Evolutionary conservation across 2,329 filamentous ascomycete species (phyloP), one percentile per base, ranked within the genome.

Genomic region (Pseudophaeomoniella oleicola): DNA sequence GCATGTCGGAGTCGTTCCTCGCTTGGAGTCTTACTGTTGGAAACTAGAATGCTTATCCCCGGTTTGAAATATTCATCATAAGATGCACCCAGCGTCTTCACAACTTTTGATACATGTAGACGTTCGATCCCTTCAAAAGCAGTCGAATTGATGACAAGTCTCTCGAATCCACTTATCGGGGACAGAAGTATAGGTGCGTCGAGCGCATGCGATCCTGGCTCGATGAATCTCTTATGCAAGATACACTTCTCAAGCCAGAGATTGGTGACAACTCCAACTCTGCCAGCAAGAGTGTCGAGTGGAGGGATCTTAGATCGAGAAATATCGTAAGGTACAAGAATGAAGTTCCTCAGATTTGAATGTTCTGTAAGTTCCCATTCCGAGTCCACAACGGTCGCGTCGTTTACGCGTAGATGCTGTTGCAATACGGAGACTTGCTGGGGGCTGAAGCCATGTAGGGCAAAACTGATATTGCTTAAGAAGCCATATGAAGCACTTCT

Each of bases 91-190:
- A 93, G 69, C 41, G 92, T 70, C 27, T 67, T 68, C 16, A 93
- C 69, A 2, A 80, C 67, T 55, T 84, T 86, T 15, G 81, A 78
- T 19, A 94, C 67, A 55, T 96, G 90, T 45, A 88, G 69, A 6
- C 94, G 68, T 49, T 94, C 85, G 37, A 94, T 78, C 5, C 83
- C 81, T 6, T 71, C 71, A 53, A 96, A 94, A 4, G 80, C 82
- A 2, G 86, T 84, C 2, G 81, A 85, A 54, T 80, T 85, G 38
- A 96, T 71, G 9, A 67, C 71, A 43, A 94, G 59, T n/a, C 60
- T 64, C 6, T 71, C 58, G 48, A 94, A 88, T 67, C 67, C 68
- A 52, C 58, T 54, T 29, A 92, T 73, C 27, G 76, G 80, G 45
- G 84, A 81, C 18, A 63, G 60, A 4, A 75, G 67, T 42, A 94